Percentiles rank a stretch among this genome's conserved stretches.
Conservation (phyloP, 768 basidiomycete species). For the Guyanaporus albipodus region DNA sequence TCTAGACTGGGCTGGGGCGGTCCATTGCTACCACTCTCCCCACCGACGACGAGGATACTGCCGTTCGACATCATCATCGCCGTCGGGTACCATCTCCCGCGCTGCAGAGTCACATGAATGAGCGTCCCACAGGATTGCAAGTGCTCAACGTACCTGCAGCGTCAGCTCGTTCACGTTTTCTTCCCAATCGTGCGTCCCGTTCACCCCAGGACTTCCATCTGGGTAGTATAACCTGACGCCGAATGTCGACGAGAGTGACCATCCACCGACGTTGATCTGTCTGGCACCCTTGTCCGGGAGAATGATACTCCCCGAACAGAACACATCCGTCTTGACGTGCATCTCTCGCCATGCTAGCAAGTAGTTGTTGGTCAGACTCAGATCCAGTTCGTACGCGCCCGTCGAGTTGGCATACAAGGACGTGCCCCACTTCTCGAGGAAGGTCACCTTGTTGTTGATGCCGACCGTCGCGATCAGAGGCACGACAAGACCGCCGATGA, state of each 20-base stretch:
- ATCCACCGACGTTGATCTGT: slow-evolving; percentile 33
- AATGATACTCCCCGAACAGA: slow-evolving; percentile 70
- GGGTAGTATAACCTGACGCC: slow-evolving; percentile 74
- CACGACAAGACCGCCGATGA: slow-evolving; percentile 61
- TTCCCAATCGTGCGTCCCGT: slow-evolving; percentile 77
- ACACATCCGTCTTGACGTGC: slow-evolving; percentile 74
- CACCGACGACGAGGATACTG: slow-evolving; percentile 68
- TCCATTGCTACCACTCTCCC: slow-evolving; percentile 71
- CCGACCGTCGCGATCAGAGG: slow-evolving; percentile 74
- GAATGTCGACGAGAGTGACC: slow-evolving; percentile 68
- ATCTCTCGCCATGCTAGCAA: slow-evolving; percentile 66
- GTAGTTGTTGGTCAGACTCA: slow-evolving; percentile 46
- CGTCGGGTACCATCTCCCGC: slow-evolving; percentile 69
- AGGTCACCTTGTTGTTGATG: slow-evolving; percentile 76
- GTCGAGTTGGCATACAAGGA: slow-evolving; percentile 60
- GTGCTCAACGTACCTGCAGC: slow-evolving; percentile 48
- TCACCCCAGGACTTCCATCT: slow-evolving; percentile 60
- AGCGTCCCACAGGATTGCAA: background rate
- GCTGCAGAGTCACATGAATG: slow-evolving; percentile 31
- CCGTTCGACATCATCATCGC: slow-evolving; percentile 71
- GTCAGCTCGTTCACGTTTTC: slow-evolving; percentile 55
- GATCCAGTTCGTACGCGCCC: slow-evolving; percentile 75
- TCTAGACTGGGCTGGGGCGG: slow-evolving; percentile 65
- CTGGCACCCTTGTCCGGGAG: slow-evolving; percentile 67
- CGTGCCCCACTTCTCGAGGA: slow-evolving; percentile 73